Percentiles rank a stretch among this genome's conserved stretches.
Evolutionary conservation across 2,329 filamentous ascomycete species (phyloP).

Genomic region (Botryosphaeria dothidea): DNA sequence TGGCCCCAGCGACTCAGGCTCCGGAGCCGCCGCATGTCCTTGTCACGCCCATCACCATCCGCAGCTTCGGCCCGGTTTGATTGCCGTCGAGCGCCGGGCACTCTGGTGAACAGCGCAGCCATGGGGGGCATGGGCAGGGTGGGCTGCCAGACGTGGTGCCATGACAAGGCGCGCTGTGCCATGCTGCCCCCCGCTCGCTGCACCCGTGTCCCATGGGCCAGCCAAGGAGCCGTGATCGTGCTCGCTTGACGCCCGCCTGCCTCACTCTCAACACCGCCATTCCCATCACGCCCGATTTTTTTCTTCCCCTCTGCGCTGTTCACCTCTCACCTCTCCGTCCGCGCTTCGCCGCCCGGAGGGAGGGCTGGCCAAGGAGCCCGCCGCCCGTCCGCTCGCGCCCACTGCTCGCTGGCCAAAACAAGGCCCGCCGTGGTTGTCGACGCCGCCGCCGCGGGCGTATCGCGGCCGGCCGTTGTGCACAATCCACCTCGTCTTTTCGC

Average conservation of each 20-base stretch:
- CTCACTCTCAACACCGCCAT: slow-evolving; percentile 16
- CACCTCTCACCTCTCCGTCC: background rate
- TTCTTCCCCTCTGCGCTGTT: background rate
- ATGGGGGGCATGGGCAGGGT: background rate
- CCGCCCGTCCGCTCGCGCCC: background rate
- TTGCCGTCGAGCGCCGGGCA: slow-evolving; percentile 11
- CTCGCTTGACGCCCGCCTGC: slow-evolving; percentile 12
- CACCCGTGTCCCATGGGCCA: slow-evolving; percentile 1
- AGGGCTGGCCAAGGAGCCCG: slow-evolving; percentile 2
- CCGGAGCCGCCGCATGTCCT: slow-evolving; percentile 11
- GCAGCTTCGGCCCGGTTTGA: slow-evolving; percentile 17
- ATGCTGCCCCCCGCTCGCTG: background rate
- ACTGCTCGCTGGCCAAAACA: background rate
- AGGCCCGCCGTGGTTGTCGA: background rate
- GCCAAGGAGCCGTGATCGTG: background rate
- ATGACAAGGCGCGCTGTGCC: slow-evolving; percentile 12
- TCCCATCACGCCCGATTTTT: background rate
- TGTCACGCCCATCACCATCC: slow-evolving; percentile 15
- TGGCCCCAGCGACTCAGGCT: slow-evolving; percentile 7
- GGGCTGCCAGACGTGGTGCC: slow-evolving; percentile 2
- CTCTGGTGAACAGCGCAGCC: slow-evolving; percentile 6
- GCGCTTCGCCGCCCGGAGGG: background rate
- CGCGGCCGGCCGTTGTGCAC: slow-evolving; percentile 11
- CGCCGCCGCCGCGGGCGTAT: background rate
- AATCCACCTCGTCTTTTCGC: slow-evolving; percentile 10